These are phyloP conservation scores for Phanerochaete sordida DNA, from an alignment of 768 basidiomycete species.

Conservation along the genomic window DNA sequence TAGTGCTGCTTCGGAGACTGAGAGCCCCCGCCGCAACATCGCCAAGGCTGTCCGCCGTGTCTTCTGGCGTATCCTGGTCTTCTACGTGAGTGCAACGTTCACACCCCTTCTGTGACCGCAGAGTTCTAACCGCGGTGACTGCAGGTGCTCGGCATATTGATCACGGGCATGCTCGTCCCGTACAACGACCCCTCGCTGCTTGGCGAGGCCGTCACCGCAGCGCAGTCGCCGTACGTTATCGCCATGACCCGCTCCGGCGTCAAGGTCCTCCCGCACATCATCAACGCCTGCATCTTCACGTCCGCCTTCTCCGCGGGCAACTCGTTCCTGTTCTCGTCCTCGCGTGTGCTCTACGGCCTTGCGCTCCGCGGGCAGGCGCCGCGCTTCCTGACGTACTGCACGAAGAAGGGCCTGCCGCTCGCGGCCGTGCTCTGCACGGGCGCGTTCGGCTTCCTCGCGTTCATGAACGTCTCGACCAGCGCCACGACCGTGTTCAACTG, in stretches of 20 bases:
- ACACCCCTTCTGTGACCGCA: neutral
- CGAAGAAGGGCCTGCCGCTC: constrained; percentile 49
- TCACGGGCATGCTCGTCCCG: constrained; percentile 79
- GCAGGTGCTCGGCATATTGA: constrained; percentile 66
- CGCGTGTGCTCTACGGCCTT: constrained; percentile 38
- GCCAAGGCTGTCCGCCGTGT: constrained; percentile 72
- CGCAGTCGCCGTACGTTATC: constrained; percentile 81
- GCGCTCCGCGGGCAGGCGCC: constrained; percentile 37
- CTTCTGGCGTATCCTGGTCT: constrained; percentile 76
- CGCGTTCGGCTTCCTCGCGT: constrained; percentile 47
- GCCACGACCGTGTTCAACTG: constrained; percentile 53
- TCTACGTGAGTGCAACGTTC: constrained; percentile 50
- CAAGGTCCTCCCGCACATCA: constrained; percentile 46
- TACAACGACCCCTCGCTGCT: constrained; percentile 57
- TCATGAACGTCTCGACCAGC: constrained; percentile 62
- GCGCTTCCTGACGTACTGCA: constrained; percentile 43
- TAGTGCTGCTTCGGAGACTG: constrained; percentile 73
- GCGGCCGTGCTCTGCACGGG: constrained; percentile 23
- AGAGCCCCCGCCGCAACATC: constrained; percentile 77
- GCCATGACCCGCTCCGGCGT: constrained; percentile 73
- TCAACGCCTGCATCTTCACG: constrained; percentile 72
- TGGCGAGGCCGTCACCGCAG: constrained; percentile 54
- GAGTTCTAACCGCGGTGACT: neutral
- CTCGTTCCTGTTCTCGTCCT: constrained; percentile 54
- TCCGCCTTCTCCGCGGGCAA: constrained; percentile 72